Percentiles rank a stretch among this genome's conserved stretches.
Conservation (phyloP, 106 monocot genomes). For the Dioscorea zingiberensis region DNA sequence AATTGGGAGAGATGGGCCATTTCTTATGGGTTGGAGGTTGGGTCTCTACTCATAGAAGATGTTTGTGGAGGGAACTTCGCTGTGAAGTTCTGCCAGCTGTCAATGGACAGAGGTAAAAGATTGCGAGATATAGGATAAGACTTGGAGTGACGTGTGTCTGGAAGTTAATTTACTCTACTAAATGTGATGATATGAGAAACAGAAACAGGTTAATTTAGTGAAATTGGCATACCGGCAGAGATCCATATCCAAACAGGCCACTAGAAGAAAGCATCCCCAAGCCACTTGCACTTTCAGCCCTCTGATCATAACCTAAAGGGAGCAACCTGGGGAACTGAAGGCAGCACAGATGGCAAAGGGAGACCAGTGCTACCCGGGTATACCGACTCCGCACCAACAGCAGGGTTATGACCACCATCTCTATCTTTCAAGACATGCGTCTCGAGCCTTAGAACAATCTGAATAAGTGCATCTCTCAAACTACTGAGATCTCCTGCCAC, state of each 20-base stretch:
- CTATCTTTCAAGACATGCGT: conserved; percentile 63
- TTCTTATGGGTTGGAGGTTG: too few relatives aligned
- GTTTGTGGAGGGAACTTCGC: too few relatives aligned
- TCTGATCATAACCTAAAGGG: conserved; percentile 59
- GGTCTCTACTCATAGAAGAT: too few relatives aligned
- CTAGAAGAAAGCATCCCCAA: conserved; percentile 39
- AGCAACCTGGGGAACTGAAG: conserved; percentile 32
- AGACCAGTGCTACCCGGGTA: conserved; percentile 40
- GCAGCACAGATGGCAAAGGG: conserved; percentile 28
- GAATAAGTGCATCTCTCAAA: conserved; percentile 75
- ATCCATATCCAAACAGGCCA: conserved; percentile 57
- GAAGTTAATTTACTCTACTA: too few relatives aligned
- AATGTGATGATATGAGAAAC: too few relatives aligned
- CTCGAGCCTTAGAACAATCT: conserved; percentile 72
- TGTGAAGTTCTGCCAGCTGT: too few relatives aligned
- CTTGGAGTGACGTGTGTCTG: too few relatives aligned
- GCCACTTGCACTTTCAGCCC: conserved; percentile 52
- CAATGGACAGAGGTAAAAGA: too few relatives aligned
- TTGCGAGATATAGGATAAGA: too few relatives aligned
- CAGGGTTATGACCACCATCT: conserved; percentile 31
- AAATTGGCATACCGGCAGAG: conserved; percentile 74
- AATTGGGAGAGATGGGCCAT: too few relatives aligned
- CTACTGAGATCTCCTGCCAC: conserved; percentile 55
- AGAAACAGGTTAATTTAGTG: too few relatives aligned
- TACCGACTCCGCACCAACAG: conserved; percentile 26